A percentile compares a stretch with the other conserved stretches of the same genome.
Evolutionary conservation across 345 rosid genomes (phyloP).

Genomic region (Chamaenerion angustifolium): DNA sequence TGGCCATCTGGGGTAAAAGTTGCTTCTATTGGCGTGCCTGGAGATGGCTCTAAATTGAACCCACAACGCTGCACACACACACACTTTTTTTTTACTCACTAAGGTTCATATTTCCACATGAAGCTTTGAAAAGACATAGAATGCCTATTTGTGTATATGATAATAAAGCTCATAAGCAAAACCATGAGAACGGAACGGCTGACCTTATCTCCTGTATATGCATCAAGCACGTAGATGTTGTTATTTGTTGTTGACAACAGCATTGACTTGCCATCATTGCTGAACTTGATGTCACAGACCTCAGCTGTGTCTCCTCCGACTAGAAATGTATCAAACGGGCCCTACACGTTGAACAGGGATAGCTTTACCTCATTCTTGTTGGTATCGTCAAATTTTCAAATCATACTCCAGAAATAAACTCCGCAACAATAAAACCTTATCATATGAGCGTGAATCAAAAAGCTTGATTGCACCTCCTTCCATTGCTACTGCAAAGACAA

Average conservation of each 20-base stretch:
- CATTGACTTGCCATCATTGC: slow-evolving; percentile 94
- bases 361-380: background rate
- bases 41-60: slow-evolving; percentile 82
- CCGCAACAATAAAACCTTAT: slow-evolving; percentile 38
- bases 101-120: no score
- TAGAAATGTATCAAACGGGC: slow-evolving; percentile 90
- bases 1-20: slow-evolving; percentile 96
- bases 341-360: slow-evolving; percentile 28
- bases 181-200: slow-evolving; percentile 6
- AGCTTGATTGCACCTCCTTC: slow-evolving; percentile 97
- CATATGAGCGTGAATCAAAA: slow-evolving; percentile 89
- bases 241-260: slow-evolving; percentile 82
- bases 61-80: slow-evolving; percentile 56
- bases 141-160: background rate
- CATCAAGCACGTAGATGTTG: slow-evolving; percentile 81
- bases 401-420: background rate
- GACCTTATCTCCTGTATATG: slow-evolving; percentile 95
- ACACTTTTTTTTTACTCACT: background rate
- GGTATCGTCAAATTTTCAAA: no score
- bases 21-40: slow-evolving; percentile 65
- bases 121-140: no score
- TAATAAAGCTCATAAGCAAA: background rate
- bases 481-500: slow-evolving; percentile 98
- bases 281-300: slow-evolving; percentile 92
- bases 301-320: slow-evolving; percentile 98